Conservation (phyloP, 1,284 basidiomycete species). For the Entoloma clypeatum region DNA sequence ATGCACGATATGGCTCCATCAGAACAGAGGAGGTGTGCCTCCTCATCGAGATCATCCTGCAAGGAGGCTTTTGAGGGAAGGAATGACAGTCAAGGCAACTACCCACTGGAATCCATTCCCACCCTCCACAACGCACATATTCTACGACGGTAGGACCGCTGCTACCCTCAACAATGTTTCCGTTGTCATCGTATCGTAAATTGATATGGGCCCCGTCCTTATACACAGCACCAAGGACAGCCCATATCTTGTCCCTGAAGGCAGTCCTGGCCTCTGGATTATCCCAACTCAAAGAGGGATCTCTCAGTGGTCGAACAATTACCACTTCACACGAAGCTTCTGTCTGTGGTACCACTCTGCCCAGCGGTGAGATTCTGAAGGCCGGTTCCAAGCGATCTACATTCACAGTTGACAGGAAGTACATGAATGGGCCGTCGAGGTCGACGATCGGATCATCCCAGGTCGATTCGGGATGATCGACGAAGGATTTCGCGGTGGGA, state of each 20-base stretch:
- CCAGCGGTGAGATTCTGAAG: constrained; percentile 73
- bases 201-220: constrained; percentile 67
- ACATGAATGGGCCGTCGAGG: constrained; percentile 79
- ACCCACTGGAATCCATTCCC: constrained; percentile 81
- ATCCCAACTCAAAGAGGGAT: constrained; percentile 47
- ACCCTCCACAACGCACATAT: constrained; percentile 75
- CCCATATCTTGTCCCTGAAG: constrained; percentile 47
- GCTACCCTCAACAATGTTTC: constrained; percentile 39
- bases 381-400: constrained; percentile 80
- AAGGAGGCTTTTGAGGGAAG: constrained; percentile 12
- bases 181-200: constrained; percentile 52
- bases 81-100: neutral
- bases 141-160: constrained; percentile 67
- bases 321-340: constrained; percentile 68
- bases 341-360: constrained; percentile 35
- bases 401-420: constrained; percentile 80
- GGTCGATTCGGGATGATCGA: constrained; percentile 37
- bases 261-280: constrained; percentile 36
- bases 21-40: constrained; percentile 65
- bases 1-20: constrained; percentile 70
- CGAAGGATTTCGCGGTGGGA: constrained; percentile 44
- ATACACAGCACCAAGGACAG: constrained; percentile 67
- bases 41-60: constrained; percentile 52
- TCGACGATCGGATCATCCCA: constrained; percentile 36
- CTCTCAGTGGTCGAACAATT: constrained; percentile 75